Evolutionary conservation across 2,329 filamentous ascomycete species (phyloP), one percentile per base, ranked within the genome.

Genomic region (Eurotiales sp.): DNA sequence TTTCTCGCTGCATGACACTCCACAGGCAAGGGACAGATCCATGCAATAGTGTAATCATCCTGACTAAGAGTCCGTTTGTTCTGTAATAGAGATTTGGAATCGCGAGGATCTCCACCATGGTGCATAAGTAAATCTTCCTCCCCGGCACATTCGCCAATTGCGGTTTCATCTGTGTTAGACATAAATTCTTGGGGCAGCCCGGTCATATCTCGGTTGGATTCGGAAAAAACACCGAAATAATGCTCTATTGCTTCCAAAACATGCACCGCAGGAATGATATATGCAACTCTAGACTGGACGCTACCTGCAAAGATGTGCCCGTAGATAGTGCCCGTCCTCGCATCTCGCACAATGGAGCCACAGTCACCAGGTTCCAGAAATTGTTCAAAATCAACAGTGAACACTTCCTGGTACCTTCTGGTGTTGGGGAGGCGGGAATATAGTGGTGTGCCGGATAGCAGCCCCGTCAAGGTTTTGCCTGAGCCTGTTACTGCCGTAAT

Each of bases 41-140:
- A 45, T 15, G 25, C 42, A 27, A 45, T 45, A 21, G n/a, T 25
- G 32, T 45, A 45, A 17, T 45, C 42, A 21, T 45, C 25, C n/a
- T n/a, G n/a, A n/a, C n/a, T n/a, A n/a, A n/a, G n/a, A n/a, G n/a
- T n/a, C n/a, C n/a, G n/a, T n/a, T n/a, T n/a, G n/a, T n/a, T n/a
- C n/a, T n/a, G n/a, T n/a, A n/a, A n/a, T n/a, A n/a, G n/a, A n/a
- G n/a, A n/a, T n/a, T n/a, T n/a, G n/a, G n/a, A n/a, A n/a, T n/a
- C n/a, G n/a, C n/a, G n/a, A n/a, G n/a, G n/a, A n/a, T n/a, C n/a
- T n/a, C n/a, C n/a, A n/a, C n/a, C n/a, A n/a, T n/a, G n/a, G n/a
- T n/a, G n/a, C n/a, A n/a, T n/a, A n/a, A n/a, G n/a, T n/a, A n/a
- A n/a, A n/a, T n/a, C n/a, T n/a, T n/a, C n/a, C n/a, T n/a, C n/a